A percentile compares a stretch with the other conserved stretches of the same genome.
Conservation (phyloP, 164 flowering plant genomes). For the Vitis rotundifolia region DNA sequence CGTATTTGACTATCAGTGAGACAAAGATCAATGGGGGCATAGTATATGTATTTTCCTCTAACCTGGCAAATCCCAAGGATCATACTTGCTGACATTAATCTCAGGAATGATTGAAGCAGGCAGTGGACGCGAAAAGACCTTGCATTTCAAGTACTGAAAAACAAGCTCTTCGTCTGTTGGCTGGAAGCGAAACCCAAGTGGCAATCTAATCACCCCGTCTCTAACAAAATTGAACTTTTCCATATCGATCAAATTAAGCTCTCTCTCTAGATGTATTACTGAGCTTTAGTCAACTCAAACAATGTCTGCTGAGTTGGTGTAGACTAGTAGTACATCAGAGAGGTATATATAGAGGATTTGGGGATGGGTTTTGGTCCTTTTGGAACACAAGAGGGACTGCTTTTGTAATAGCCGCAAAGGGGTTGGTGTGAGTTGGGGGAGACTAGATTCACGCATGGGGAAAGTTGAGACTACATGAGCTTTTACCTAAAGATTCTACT, state of each 20-base stretch:
- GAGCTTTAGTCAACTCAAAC: not conserved
- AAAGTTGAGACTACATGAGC: too few relatives aligned
- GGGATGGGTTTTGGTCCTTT: too few relatives aligned
- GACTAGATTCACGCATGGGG: too few relatives aligned
- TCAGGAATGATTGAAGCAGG: slow-evolving; percentile 81
- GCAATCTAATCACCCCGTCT: slow-evolving; percentile 57
- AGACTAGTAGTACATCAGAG: too few relatives aligned
- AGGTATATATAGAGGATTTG: too few relatives aligned
- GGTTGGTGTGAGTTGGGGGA: too few relatives aligned
- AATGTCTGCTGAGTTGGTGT: too few relatives aligned
- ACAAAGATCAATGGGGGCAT: not conserved
- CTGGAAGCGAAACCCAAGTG: slow-evolving; percentile 82
- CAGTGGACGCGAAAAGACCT: slow-evolving; percentile 54
- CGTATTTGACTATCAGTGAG: not conserved
- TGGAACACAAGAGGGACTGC: too few relatives aligned
- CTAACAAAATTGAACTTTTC: slow-evolving; percentile 52
- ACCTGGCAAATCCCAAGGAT: slow-evolving; percentile 92
- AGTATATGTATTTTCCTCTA: slow-evolving; percentile 1
- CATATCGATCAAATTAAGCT: slow-evolving; percentile 12
- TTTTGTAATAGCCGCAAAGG: too few relatives aligned
- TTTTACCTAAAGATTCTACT: too few relatives aligned
- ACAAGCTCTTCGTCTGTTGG: slow-evolving; percentile 89
- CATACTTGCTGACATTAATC: slow-evolving; percentile 47
- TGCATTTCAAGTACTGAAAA: slow-evolving; percentile 60
- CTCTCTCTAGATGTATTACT: not conserved